These are phyloP conservation scores for Dothideomycetes sp. DNA, from an alignment of 2,329 filamentous ascomycete genomes.

Conservation along the genomic window DNA sequence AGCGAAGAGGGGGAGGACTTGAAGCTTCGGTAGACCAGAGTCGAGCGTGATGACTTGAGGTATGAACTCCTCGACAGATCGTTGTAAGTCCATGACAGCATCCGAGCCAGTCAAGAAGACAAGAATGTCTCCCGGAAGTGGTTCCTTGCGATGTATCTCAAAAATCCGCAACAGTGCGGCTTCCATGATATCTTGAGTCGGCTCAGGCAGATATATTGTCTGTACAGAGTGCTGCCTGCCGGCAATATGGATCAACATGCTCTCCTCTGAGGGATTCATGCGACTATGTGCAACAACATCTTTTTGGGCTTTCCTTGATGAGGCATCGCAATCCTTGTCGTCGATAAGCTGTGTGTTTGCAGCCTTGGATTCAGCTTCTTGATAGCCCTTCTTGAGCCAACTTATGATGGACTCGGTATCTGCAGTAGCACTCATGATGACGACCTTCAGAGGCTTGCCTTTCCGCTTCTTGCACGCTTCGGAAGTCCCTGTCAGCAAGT, in stretches of 20 bases:
- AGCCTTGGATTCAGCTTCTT: neutral
- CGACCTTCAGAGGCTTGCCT: conserved; percentile 70
- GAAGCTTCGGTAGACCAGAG: conserved; percentile 50
- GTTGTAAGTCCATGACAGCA: conserved; percentile 73
- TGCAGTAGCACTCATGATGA: conserved; percentile 95
- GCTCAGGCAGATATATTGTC: conserved; percentile 59
- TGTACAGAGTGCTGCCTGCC: conserved; percentile 83
- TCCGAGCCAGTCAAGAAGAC: conserved; percentile 91
- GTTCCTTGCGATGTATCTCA: conserved; percentile 75
- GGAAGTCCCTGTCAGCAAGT: conserved; percentile 53
- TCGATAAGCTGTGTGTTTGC: neutral
- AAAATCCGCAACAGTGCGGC: conserved; percentile 72
- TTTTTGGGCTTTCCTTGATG: too few relatives aligned
- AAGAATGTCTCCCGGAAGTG: conserved; percentile 85
- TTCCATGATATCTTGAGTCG: conserved; percentile 73
- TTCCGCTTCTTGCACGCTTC: conserved; percentile 51
- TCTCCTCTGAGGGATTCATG: too few relatives aligned
- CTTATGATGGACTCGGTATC: conserved; percentile 67
- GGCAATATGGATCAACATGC: neutral
- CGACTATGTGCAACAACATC: too few relatives aligned
- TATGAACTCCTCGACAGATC: conserved; percentile 67
- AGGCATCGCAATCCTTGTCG: conserved; percentile 42
- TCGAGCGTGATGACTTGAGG: conserved; percentile 57
- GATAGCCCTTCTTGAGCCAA: conserved; percentile 52
- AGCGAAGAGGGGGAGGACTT: conserved; percentile 74